Evolutionary conservation across 2,329 filamentous ascomycete species (phyloP).

Genomic region (Pseudocercospora cruenta): DNA sequence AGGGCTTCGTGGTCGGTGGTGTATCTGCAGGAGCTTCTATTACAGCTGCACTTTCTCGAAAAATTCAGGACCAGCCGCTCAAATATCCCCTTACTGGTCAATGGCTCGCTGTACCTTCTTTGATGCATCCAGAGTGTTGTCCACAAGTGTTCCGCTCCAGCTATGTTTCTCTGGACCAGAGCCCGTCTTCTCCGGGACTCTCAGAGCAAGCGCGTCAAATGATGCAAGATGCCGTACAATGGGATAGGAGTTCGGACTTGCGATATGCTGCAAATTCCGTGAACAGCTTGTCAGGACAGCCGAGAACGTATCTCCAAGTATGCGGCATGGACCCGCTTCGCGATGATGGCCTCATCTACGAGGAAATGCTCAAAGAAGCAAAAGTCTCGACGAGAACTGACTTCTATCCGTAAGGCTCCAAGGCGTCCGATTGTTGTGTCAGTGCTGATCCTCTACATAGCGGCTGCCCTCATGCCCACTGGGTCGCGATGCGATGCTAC

Average conservation of each 20-base stretch:
- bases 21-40: conserved; percentile 53
- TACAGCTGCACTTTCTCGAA: conserved; percentile 44
- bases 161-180: conserved; percentile 49
- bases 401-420: conserved; percentile 39
- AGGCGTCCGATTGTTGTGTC: background rate
- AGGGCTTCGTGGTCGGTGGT: conserved; percentile 56
- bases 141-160: conserved; percentile 46
- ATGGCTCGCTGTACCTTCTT: conserved; percentile 49
- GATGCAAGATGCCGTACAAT: conserved; percentile 19
- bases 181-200: conserved; percentile 44
- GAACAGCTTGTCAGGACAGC: conserved; percentile 42
- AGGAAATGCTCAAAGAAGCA: conserved; percentile 51
- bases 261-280: conserved; percentile 41
- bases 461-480: conserved; percentile 50
- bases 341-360: conserved; percentile 60
- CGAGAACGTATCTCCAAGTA: conserved; percentile 55
- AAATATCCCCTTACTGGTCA: conserved; percentile 52
- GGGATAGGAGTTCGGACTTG: conserved; percentile 26
- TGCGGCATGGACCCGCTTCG: conserved; percentile 56
- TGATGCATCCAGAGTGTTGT: conserved; percentile 37
- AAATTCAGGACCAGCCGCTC: conserved; percentile 47
- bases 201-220: conserved; percentile 19
- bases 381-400: conserved; percentile 51
- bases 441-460: background rate
- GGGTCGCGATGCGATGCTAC: conserved; percentile 38